A percentile compares a stretch with the other conserved stretches of the same genome.
phyloP scores from a whole-genome alignment of 2,329 filamentous ascomycete species.

The Cylindrodendrum hubeiense region DNA sequence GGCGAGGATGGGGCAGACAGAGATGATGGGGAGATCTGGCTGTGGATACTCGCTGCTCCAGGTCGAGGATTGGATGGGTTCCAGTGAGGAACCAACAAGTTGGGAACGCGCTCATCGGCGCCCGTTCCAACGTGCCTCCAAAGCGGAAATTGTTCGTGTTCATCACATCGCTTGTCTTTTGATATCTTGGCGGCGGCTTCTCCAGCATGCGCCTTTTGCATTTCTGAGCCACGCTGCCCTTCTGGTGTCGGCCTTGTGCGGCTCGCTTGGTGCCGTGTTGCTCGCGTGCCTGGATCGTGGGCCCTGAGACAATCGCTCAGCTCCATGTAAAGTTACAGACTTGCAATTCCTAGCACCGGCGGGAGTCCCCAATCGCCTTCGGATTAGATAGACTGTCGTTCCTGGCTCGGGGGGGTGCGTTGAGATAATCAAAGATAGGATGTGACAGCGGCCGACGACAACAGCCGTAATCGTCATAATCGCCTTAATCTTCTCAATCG shows the following conservation, averaged over 20 bases:
- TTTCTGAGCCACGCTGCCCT: not conserved
- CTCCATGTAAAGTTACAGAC: not conserved
- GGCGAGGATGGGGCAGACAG: not conserved
- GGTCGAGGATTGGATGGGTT: constrained; percentile 21
- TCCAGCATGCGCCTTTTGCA: constrained; percentile 5
- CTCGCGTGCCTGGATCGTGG: constrained; percentile 35
- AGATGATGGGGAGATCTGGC: constrained; percentile 18
- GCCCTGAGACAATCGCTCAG: constrained; percentile 5
- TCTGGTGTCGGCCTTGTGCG: not conserved
- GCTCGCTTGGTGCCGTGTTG: constrained; percentile 10
- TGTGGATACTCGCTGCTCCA: constrained; percentile 9
- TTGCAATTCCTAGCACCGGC: not conserved
- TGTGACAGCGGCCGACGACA: not conserved
- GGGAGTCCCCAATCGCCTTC: not conserved
- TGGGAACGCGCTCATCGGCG: constrained; percentile 25
- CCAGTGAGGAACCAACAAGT: constrained; percentile 29
- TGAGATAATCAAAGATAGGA: not conserved
- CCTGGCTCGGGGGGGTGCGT: constrained; percentile 14
- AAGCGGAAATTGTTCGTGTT: constrained; percentile 32
- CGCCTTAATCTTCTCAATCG: not conserved
- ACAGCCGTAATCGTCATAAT: not conserved
- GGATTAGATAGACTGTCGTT: constrained; percentile 14
- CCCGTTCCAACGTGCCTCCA: constrained; percentile 33
- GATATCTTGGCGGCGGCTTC: not conserved
- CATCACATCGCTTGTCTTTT: not conserved